phyloP scores from a whole-genome alignment of 495 filamentous ascomycete species.

The Hypoxylon perforatum region DNA sequence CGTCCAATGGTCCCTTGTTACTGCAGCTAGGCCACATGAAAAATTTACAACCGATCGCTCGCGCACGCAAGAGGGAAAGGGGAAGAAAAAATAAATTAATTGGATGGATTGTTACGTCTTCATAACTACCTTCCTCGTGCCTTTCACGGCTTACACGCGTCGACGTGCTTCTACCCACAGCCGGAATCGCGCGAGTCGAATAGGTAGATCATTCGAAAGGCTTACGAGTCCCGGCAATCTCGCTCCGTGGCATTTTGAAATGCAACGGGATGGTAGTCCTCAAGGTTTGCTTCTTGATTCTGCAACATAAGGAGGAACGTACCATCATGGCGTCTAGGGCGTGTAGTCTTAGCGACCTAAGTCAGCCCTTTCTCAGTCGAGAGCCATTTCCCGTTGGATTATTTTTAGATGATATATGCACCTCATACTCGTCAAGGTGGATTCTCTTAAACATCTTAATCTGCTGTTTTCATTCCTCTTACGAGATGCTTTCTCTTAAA shows the following conservation, averaged over 20 bases:
- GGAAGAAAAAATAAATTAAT: constrained; percentile 41
- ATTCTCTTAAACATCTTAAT: too few species aligned
- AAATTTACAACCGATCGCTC: constrained; percentile 14
- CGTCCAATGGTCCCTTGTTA: constrained; percentile 11
- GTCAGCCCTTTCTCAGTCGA: neutral
- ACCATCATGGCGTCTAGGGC: constrained; percentile 9
- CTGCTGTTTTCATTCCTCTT: too few species aligned
- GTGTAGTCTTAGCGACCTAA: neutral
- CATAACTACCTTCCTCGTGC: constrained; percentile 4
- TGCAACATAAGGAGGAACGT: constrained; percentile 33
- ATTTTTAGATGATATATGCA: neutral
- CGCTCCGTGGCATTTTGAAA: constrained; percentile 24
- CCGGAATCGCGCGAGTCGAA: constrained; percentile 34
- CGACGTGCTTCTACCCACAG: constrained; percentile 31
- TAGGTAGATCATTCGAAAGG: constrained; percentile 30
- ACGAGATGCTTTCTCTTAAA: too few species aligned
- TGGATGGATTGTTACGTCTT: constrained; percentile 46
- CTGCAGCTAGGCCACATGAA: constrained; percentile 20
- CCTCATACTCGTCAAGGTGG: neutral
- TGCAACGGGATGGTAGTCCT: constrained; percentile 5
- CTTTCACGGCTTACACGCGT: constrained; percentile 13
- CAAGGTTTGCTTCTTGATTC: constrained; percentile 7
- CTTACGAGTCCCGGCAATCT: constrained; percentile 40
- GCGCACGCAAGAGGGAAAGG: constrained; percentile 15
- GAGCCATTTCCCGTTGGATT: neutral